phyloP scores from a whole-genome alignment of 2,329 filamentous ascomycete genomes.

The Penicillium italicum region DNA sequence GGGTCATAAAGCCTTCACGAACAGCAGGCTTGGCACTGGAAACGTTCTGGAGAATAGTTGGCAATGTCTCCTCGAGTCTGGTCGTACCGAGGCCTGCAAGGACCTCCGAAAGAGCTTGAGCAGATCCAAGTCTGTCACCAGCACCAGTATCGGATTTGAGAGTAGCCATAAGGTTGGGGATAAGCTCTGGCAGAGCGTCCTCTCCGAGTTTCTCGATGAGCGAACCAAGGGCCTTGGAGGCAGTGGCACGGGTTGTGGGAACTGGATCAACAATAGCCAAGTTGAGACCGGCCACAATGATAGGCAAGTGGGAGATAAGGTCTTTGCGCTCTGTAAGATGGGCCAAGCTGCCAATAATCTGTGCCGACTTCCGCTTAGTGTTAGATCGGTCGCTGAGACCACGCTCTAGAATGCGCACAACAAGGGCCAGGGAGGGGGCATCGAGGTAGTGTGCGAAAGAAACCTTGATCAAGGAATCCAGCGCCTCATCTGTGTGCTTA shows the following conservation, averaged over 20 bases:
- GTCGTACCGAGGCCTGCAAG: constrained; percentile 90
- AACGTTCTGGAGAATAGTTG: constrained; percentile 94
- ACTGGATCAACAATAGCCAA: constrained; percentile 90
- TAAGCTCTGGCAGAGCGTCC: constrained; percentile 92
- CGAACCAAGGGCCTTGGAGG: constrained; percentile 90
- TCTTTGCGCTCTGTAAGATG: constrained; percentile 97
- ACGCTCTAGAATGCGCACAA: constrained; percentile 92
- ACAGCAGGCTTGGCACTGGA: constrained; percentile 85
- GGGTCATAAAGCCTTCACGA: constrained; percentile 97
- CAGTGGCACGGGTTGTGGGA: constrained; percentile 90
- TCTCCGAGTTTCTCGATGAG: constrained; percentile 98
- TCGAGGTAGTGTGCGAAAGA: constrained; percentile 98
- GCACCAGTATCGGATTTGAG: constrained; percentile 96
- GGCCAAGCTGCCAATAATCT: constrained; percentile 95
- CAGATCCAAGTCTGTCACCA: constrained; percentile 90
- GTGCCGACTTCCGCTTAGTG: constrained; percentile 92
- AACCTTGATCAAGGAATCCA: constrained; percentile 95
- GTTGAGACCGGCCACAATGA: constrained; percentile 86
- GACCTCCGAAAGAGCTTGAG: constrained; percentile 93
- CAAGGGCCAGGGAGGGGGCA: constrained; percentile 87
- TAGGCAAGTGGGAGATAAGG: constrained; percentile 82
- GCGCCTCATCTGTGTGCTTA: constrained; percentile 90
- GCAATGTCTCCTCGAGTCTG: constrained; percentile 89
- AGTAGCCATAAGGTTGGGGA: constrained; percentile 94
- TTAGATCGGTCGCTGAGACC: constrained; percentile 85